Evolutionary conservation across 2,329 filamentous ascomycete genomes (phyloP), one percentile per base, ranked within the genome.

Genomic region (Cucurbitaria berberidis): DNA sequence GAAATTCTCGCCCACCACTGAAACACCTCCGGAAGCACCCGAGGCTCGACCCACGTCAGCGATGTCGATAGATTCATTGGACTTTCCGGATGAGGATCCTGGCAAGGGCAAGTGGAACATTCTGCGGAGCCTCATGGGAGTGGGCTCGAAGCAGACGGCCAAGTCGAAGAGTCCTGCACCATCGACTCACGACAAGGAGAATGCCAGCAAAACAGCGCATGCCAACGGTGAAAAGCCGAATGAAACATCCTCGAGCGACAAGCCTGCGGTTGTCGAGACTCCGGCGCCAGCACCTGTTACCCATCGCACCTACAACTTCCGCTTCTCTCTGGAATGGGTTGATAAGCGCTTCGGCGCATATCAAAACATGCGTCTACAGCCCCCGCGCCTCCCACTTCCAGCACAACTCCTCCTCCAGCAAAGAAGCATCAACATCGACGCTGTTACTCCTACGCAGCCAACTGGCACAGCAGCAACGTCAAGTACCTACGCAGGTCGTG

Each of bases 251-350:
- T 35, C 52, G 11, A 45, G 24, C 0, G 51, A 51, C 16, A 66
- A 61, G 18, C 26, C 41, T 15, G 27, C 49, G 10, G 36, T 36
- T 38, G 38, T 50, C 10, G 57, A 65, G 32, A 46, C 39, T 18
- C 54, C 60, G n/a, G 68, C 80, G 1, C 73, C 77, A 11, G 80
- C 80, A 47, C 80, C 80, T 47, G 5, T 83, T 76, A 85, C 60
- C 76, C 83, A 69, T 76, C 82, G 69, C 78, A 81, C 77, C 59
- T 91, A 85, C 66, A 81, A 85, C 54, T 93, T 93, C 79, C 89
- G 87, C 57, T 93, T 93, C 66, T 85, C 87, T 9, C 81, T 92
- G 2, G 87, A 89, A 54, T 88, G 84, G 81, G 81, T 86, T 35
- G 82, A 85, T 51, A 81, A 82, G 50, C 76, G 64, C 73, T 82